Conservation (phyloP, 495 filamentous ascomycete species). For the Penicillium crystallinum region DNA sequence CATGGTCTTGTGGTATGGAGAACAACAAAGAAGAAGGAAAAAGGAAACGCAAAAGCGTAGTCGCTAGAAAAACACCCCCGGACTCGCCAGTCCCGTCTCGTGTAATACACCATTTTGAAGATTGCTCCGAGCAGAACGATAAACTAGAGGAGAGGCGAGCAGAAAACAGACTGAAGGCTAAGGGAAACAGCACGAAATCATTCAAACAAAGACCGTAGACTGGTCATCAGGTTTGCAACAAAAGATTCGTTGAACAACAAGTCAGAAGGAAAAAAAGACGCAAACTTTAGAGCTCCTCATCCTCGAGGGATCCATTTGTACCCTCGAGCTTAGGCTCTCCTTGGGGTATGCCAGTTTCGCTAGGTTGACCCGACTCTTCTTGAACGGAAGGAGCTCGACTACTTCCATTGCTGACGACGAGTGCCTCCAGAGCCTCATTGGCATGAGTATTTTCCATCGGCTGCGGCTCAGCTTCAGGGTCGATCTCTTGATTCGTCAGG, state of each 20-base stretch:
- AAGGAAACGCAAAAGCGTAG: constrained; percentile 13
- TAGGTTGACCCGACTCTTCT: constrained; percentile 7
- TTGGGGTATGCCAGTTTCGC: constrained; percentile 3
- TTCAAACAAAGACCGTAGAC: constrained; percentile 2
- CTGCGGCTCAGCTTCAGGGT: constrained; percentile 29
- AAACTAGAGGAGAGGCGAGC: constrained; percentile 3
- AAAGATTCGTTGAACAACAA: constrained; percentile 4
- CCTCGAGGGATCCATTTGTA: background rate
- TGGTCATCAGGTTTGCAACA: background rate
- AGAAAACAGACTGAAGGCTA: constrained; percentile 5
- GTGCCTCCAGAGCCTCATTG: constrained; percentile 41
- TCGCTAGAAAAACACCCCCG: constrained; percentile 18
- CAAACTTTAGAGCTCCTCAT: constrained; percentile 15
- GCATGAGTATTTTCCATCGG: constrained; percentile 45
- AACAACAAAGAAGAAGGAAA: background rate
- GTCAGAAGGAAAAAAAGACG: background rate
- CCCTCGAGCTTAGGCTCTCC: background rate
- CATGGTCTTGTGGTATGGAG: constrained; percentile 13
- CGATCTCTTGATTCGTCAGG: constrained; percentile 42
- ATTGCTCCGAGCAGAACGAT: constrained; percentile 2
- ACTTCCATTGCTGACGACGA: constrained; percentile 39
- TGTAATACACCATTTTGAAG: constrained; percentile 21
- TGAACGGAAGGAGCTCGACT: constrained; percentile 21
- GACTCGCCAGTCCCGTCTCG: constrained; percentile 13
- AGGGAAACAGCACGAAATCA: constrained; percentile 1